These are phyloP conservation scores for Agrocybe chaxingu DNA, from an alignment of 768 basidiomycete genomes.

Conservation along the genomic window DNA sequence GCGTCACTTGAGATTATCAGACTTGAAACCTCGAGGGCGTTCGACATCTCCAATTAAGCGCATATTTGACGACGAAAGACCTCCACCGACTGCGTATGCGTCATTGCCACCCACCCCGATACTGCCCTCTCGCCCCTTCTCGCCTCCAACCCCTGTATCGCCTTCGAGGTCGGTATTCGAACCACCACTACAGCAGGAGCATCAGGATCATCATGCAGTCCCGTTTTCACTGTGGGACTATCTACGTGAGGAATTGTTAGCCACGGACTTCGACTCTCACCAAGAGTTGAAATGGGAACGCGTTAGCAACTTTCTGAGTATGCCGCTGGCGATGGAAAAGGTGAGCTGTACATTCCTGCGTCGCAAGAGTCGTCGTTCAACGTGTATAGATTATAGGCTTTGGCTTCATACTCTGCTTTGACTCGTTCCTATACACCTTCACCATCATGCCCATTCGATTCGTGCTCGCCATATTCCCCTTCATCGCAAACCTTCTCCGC, in stretches of 20 bases:
- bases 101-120: slow-evolving; percentile 77
- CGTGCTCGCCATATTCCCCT: slow-evolving; percentile 56
- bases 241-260: slow-evolving; percentile 80
- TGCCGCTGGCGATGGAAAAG: slow-evolving; percentile 93
- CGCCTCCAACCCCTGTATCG: slow-evolving; percentile 24
- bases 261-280: slow-evolving; percentile 92
- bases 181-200: slow-evolving; percentile 11
- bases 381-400: slow-evolving; percentile 76
- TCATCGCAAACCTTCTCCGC: slow-evolving; percentile 47
- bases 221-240: slow-evolving; percentile 93
- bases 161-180: slow-evolving; percentile 11
- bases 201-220: slow-evolving; percentile 22
- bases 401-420: slow-evolving; percentile 90
- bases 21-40: slow-evolving; percentile 16
- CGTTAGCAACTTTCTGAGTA: slow-evolving; percentile 91
- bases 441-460: slow-evolving; percentile 95
- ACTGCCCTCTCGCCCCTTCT: slow-evolving; percentile 39
- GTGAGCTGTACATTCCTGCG: slow-evolving; percentile 35
- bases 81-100: slow-evolving; percentile 55
- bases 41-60: slow-evolving; percentile 21
- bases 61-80: slow-evolving; percentile 21
- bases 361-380: neutral
- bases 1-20: slow-evolving; percentile 9
- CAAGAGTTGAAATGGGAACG: slow-evolving; percentile 95
- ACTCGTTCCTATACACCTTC: slow-evolving; percentile 97